A percentile compares a stretch with the other conserved stretches of the same genome.
phyloP scores from a whole-genome alignment of 257 asterid species.

The Osmanthus fragrans region DNA sequence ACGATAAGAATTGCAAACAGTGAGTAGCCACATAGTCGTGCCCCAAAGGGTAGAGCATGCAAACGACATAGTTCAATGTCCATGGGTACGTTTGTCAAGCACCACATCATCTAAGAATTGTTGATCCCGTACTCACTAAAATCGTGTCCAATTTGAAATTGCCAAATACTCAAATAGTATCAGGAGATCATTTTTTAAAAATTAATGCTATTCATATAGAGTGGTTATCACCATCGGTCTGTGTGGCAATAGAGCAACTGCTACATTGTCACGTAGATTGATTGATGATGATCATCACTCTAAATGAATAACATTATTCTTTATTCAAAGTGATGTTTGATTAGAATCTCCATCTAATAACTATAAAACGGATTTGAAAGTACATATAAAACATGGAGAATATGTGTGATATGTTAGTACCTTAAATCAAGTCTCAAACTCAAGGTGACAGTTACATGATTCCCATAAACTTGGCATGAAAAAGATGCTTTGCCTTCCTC shows the following conservation, averaged over 20 bases:
- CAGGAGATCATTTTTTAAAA: no score
- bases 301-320: no score
- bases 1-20: no score
- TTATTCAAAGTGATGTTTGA: background rate
- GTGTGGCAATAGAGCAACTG: no score
- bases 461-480: conserved; percentile 1
- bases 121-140: no score
- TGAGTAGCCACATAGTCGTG: background rate
- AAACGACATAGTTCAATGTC: background rate
- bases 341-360: background rate
- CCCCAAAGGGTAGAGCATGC: background rate
- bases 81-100: background rate
- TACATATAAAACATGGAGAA: background rate
- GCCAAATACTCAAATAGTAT: background rate
- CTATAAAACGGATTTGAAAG: background rate
- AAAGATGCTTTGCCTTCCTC: conserved; percentile 1
- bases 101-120: no score
- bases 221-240: no score
- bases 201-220: no score
- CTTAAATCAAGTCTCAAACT: background rate
- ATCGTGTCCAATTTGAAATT: no score
- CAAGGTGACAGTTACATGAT: background rate
- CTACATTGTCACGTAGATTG: no score
- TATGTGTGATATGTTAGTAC: background rate
- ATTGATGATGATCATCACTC: no score